A percentile compares a stretch with the other conserved stretches of the same genome.
Evolutionary conservation across 164 flowering plant genomes (phyloP).

Genomic region (Magnolia sinica): DNA sequence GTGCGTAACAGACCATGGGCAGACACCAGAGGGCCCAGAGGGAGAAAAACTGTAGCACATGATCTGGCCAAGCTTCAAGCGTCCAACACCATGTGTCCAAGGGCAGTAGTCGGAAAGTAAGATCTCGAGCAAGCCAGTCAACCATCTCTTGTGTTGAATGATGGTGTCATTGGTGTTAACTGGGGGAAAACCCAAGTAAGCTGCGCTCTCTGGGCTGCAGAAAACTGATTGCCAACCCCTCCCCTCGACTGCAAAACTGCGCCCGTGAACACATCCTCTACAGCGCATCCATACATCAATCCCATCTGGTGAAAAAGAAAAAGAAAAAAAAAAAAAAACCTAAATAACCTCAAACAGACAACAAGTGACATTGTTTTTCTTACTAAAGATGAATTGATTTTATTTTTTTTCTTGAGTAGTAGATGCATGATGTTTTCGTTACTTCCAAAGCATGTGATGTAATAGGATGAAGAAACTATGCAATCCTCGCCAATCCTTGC

Average conservation of each 20-base stretch:
- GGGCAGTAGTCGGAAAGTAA: constrained; percentile 7
- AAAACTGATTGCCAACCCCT: constrained; percentile 39
- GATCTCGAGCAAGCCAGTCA: constrained; percentile 51
- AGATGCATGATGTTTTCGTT: too few relatives aligned
- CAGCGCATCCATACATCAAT: constrained; percentile 51
- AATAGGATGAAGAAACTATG: too few relatives aligned
- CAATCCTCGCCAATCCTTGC: too few relatives aligned
- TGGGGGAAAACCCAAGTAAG: constrained; percentile 51
- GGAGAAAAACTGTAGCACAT: constrained; percentile 46
- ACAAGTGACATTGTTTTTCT: too few relatives aligned
- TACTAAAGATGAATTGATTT: too few relatives aligned
- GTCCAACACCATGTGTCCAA: constrained; percentile 37
- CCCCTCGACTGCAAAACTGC: constrained; percentile 52
- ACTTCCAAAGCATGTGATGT: too few relatives aligned
- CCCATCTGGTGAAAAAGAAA: constrained; percentile 41
- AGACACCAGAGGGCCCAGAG: constrained; percentile 47
- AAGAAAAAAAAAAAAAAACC: too few relatives aligned
- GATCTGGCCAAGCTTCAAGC: constrained; percentile 40
- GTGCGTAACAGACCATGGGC: constrained; percentile 35
- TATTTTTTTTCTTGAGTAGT: too few relatives aligned
- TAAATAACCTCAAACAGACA: too few relatives aligned
- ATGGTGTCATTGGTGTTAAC: constrained; percentile 35
- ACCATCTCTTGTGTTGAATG: constrained; percentile 55
- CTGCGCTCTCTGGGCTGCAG: constrained; percentile 39
- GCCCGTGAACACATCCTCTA: constrained; percentile 56